Conservation (phyloP, 192 early-diverging fungal species). For the Coemansia sp. region DNA sequence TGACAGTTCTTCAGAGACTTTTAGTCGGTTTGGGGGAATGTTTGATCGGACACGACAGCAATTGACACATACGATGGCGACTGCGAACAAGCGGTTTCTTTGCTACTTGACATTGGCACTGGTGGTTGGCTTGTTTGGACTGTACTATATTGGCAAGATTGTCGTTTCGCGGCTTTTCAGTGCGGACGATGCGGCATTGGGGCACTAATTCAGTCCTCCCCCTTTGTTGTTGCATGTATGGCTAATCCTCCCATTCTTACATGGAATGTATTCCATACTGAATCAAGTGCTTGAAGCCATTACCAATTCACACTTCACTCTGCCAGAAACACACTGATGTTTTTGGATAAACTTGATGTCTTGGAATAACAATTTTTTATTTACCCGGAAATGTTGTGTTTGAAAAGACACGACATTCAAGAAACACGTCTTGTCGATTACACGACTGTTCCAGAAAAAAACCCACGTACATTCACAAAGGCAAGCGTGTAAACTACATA, state of each 20-base stretch:
- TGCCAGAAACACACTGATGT: slow-evolving; percentile 1
- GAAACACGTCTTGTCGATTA: too few species aligned
- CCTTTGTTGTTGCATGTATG: too few species aligned
- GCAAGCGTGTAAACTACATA: too few species aligned
- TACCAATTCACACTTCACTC: slow-evolving; percentile 1
- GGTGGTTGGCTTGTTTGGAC: slow-evolving; percentile 29
- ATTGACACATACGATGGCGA: slow-evolving; percentile 41
- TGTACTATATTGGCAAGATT: slow-evolving; percentile 43
- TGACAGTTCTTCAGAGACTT: slow-evolving; percentile 33
- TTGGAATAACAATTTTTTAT: too few species aligned
- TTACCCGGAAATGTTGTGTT: too few species aligned
- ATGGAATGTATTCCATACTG: slow-evolving; percentile 1
- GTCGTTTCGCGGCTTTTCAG: slow-evolving; percentile 13
- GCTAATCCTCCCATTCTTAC: too few species aligned
- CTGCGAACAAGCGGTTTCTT: slow-evolving; percentile 38
- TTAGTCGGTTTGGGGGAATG: slow-evolving; percentile 48
- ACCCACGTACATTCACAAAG: too few species aligned
- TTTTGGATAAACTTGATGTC: background rate
- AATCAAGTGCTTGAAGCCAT: slow-evolving; percentile 1
- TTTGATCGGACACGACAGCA: slow-evolving; percentile 42
- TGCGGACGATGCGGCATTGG: background rate
- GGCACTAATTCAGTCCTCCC: too few species aligned
- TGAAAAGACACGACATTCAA: too few species aligned
- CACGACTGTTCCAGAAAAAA: too few species aligned
- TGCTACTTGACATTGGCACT: slow-evolving; percentile 40